Base-by-base conservation (phyloP, 1,139 yeast genomes). In the Debaryomyces nepalensis region DNA sequence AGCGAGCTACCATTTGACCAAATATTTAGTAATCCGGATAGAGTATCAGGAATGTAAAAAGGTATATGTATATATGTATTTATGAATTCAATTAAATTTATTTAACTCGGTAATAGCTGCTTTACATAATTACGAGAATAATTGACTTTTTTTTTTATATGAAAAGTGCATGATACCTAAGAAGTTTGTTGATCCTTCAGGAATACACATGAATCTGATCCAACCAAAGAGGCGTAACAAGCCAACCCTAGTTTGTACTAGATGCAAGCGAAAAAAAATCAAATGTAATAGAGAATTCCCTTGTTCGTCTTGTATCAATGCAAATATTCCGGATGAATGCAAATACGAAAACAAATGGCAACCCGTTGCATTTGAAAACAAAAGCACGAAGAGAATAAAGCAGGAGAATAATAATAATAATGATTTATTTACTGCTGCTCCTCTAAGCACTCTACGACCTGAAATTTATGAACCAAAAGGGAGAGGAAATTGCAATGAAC, bases 271-370 rank as follows among this genome's bases (percentile, higher is more conserved):
- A 42, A 52, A 66, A 18, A 64, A 64, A 49, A 59, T 62, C 45
- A 63, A 59, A 35, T 64, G 69, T 46, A 65, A 64, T 45, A 52
- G 64, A 5, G 51, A 52, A 22, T 42, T 49, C 23, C 69, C 69
- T 1, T 64, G 69, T 31, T 51, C 53, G 36, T 47, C 66, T 2
- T 64, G 69, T 47, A 50, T 58, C 24, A 58, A 54, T 41, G 53
- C 55, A 47, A 16, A 24, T n/a, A 10, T 16, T 14, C 54, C 52
- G 7, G 46, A 46, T 34, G 39, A 51, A 10, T 57, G 62, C 35
- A 42, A 49, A 11, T 56, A 56, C 35, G 59, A 53, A 34, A 45
- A 46, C 38, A 51, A 44, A 26, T 49, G 52, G 50, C 43, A 24
- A 41, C 18, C 43, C n/a, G 10, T 29, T 18, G 14, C 19, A 14